phyloP scores from a whole-genome alignment of 2,329 filamentous ascomycete genomes.

The Claviceps fusiformis region DNA sequence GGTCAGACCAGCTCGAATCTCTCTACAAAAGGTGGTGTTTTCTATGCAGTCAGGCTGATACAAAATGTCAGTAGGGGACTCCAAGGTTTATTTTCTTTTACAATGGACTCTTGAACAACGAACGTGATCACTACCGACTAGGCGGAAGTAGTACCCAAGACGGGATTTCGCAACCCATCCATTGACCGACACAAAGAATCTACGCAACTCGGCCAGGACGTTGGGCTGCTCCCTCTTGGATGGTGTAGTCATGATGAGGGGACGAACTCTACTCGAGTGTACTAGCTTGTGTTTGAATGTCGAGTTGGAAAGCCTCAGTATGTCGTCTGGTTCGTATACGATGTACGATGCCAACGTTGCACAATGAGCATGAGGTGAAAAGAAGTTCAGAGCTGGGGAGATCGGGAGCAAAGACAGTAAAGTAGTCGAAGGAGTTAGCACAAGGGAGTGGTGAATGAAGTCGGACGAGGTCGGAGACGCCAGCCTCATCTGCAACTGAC shows the following conservation, averaged over 20 bases:
- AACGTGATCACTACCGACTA: slow-evolving; percentile 4
- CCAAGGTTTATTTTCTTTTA: background rate
- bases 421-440: background rate
- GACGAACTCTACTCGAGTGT: background rate
- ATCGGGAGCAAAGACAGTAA: background rate
- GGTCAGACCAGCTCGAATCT: slow-evolving; percentile 66
- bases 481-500: background rate
- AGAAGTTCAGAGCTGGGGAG: background rate
- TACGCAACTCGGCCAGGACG: slow-evolving; percentile 28
- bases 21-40: slow-evolving; percentile 59
- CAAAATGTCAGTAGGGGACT: background rate
- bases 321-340: background rate
- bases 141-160: slow-evolving; percentile 4
- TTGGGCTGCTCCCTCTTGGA: slow-evolving; percentile 2
- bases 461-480: background rate
- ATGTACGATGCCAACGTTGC: background rate
- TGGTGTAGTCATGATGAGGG: slow-evolving; percentile 1
- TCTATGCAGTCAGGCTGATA: slow-evolving; percentile 51
- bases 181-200: slow-evolving; percentile 34
- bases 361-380: background rate
- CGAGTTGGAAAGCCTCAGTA: background rate
- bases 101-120: background rate
- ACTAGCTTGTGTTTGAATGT: background rate
- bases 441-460: background rate
- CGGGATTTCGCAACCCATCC: slow-evolving; percentile 3